Base-by-base conservation (phyloP, 2,329 filamentous ascomycete genomes). In the Cladosporium sphaerospermum region DNA sequence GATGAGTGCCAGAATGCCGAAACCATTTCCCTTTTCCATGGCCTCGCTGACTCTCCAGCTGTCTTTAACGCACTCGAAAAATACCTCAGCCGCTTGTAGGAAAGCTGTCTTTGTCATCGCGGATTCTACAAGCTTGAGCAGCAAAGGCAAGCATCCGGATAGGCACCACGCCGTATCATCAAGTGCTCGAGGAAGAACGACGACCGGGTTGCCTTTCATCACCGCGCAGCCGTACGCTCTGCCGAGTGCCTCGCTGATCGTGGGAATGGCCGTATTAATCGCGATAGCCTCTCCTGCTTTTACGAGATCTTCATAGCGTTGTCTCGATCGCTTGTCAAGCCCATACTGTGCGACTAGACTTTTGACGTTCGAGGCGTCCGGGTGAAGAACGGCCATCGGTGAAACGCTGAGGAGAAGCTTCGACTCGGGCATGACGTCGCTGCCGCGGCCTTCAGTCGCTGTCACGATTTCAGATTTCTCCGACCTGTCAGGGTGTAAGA, bases 21-120 rank as follows among this genome's bases (percentile, higher is more conserved):
- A 99, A 0, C 92, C 95, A 61, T 95, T 93, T 55, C 95, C 90
- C 62, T 88, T 85, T 69, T 99, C 93, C 87, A 99, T 96, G 23
- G 93, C 91, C 68, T 99, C 95, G 61, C 93, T 97, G 60, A 97
- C 97, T 58, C 93, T 82, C 93, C 95, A 99, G 66, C 88, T 97
- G 58, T 88, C 86, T 59, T 88, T 86, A 46, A 96, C 87, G 56
- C 88, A 89, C 59, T 88, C 83, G 57, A 96, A 90, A 23, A 96
- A 76, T 62, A 95, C 86, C 63, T 95, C 84, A 2, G 95, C 83
- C 1, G 91, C 84, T 51, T 88, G 80, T 9, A 91, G 73, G 28
- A 91, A 83, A 42, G 84, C 84, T 45, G 90, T 82, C 7, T 81
- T 76, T 0, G 83, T 85, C 2, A 78, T 77, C 1, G 93, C 85